Base-by-base conservation (phyloP, 2,329 filamentous ascomycete genomes). In the Nemania serpens region DNA sequence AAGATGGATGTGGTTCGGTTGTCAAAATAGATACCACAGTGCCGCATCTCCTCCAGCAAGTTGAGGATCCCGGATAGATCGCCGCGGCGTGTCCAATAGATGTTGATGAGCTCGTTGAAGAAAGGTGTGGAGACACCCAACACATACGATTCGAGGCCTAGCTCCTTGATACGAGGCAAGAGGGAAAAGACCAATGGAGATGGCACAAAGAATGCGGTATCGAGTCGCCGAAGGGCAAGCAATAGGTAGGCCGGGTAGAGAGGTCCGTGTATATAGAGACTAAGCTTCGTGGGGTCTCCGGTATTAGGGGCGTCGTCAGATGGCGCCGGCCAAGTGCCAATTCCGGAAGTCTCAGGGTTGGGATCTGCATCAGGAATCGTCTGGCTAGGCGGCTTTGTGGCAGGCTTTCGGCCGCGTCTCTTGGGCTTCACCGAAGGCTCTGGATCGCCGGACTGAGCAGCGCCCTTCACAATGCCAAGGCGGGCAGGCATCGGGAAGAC, bases 91-190 rank as follows among this genome's bases (percentile, higher is more conserved):
- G 77, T 74, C 85, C 88, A 91, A 57, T 86, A 78, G 20, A 88
- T 81, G 13, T 79, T 74, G 22, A 91, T 79, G 36, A 92, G 80
- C 50, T 85, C 80, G 70, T 89, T 88, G 78, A 91, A 93, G 43
- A 93, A 84, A 0, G 82, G 78, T 0, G 89, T 89, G 17, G 87
- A 87, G 5, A 85, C 88, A 49, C 89, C 90, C 0, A 94, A 81
- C 6, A 91, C 86, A 69, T 89, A 91, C 0, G 88, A 89, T 1
- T 85, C 83, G 1, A 89, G 81, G 1, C 90, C 90, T 0, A 91
- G 79, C 46, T 82, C 79, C 70, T 90, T 90, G 68, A 93, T 78
- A 7, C 84, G 82, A 0, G 90, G 88, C 0, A 93, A 78, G 25
- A 93, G 75, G 46, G 81, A 80, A 46, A 90, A 80, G 0, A 81